Evolutionary conservation across 805 yeast species (phyloP).

Genomic region (Zygoascus biomembranicola): DNA sequence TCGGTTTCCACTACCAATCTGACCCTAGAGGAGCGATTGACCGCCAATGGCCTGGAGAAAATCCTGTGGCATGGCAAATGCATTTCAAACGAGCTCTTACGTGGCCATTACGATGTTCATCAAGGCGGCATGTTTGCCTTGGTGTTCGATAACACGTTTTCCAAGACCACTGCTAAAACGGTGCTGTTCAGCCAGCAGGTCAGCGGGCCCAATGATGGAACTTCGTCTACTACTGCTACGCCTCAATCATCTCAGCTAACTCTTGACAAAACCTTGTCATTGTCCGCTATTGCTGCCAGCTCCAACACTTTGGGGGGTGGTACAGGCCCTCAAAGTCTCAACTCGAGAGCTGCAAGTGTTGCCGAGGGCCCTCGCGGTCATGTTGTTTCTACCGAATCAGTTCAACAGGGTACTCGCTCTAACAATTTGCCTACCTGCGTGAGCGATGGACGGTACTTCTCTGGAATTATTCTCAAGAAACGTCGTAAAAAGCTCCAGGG

Average conservation of each 20-base stretch:
- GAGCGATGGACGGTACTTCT: constrained; percentile 40
- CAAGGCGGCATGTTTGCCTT: constrained; percentile 72
- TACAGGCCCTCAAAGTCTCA: background rate
- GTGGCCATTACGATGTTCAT: constrained; percentile 50
- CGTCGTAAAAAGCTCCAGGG: constrained; percentile 82
- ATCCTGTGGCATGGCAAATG: constrained; percentile 51
- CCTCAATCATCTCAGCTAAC: background rate
- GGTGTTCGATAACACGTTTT: constrained; percentile 85
- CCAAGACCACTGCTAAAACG: constrained; percentile 76
- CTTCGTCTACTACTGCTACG: background rate
- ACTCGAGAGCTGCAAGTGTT: background rate
- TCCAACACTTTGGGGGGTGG: background rate
- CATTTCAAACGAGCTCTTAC: constrained; percentile 50
- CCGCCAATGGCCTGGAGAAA: constrained; percentile 41
- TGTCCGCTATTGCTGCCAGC: background rate
- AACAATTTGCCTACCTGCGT: constrained; percentile 11
- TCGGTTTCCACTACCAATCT: constrained; percentile 5
- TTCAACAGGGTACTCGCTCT: background rate
- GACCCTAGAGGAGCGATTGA: constrained; percentile 41
- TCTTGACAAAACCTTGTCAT: background rate
- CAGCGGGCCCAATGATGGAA: background rate
- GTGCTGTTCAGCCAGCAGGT: constrained; percentile 54
- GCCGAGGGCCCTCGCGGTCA: background rate
- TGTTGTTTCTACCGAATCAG: constrained; percentile 1
- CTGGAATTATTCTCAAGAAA: constrained; percentile 70